Conservation (phyloP, 2,329 filamentous ascomycete genomes). For the Pseudogymnoascus sp. region DNA sequence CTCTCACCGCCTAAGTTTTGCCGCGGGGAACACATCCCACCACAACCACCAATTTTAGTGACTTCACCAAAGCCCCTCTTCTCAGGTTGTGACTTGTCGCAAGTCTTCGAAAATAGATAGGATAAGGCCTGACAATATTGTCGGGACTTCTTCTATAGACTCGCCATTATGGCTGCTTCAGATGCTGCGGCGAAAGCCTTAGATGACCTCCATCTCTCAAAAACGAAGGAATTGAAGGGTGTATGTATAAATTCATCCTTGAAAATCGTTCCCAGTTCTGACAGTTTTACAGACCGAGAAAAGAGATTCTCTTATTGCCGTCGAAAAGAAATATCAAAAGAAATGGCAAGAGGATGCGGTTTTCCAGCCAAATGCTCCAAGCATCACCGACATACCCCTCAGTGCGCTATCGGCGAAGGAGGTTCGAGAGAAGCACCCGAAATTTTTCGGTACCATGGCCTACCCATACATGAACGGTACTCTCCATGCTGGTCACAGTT, state of each 20-base stretch:
- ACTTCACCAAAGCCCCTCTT: neutral
- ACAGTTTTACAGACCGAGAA: slow-evolving; percentile 62
- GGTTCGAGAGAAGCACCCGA: slow-evolving; percentile 73
- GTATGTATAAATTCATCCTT: slow-evolving; percentile 32
- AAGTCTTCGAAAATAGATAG: slow-evolving; percentile 2
- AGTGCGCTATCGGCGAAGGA: slow-evolving; percentile 66
- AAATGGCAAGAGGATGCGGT: slow-evolving; percentile 70
- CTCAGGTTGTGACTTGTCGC: slow-evolving; percentile 9
- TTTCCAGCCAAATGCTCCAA: slow-evolving; percentile 82
- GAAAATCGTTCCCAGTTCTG: neutral
- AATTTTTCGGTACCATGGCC: slow-evolving; percentile 80
- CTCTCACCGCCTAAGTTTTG: slow-evolving; percentile 9
- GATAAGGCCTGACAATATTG: neutral
- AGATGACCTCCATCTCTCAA: slow-evolving; percentile 46
- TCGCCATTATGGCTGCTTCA: slow-evolving; percentile 38
- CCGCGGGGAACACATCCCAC: slow-evolving; percentile 9
- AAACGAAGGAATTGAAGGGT: slow-evolving; percentile 55
- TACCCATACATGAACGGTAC: slow-evolving; percentile 83
- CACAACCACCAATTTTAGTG: slow-evolving; percentile 5
- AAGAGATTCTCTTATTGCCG: slow-evolving; percentile 69
- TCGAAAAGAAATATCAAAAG: slow-evolving; percentile 89
- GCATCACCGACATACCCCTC: slow-evolving; percentile 67
- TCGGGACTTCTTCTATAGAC: slow-evolving; percentile 10
- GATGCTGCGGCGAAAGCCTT: slow-evolving; percentile 37
- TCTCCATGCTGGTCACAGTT: slow-evolving; percentile 85